phyloP scores from a whole-genome alignment of 2,329 filamentous ascomycete genomes.

The Exophiala sideris region DNA sequence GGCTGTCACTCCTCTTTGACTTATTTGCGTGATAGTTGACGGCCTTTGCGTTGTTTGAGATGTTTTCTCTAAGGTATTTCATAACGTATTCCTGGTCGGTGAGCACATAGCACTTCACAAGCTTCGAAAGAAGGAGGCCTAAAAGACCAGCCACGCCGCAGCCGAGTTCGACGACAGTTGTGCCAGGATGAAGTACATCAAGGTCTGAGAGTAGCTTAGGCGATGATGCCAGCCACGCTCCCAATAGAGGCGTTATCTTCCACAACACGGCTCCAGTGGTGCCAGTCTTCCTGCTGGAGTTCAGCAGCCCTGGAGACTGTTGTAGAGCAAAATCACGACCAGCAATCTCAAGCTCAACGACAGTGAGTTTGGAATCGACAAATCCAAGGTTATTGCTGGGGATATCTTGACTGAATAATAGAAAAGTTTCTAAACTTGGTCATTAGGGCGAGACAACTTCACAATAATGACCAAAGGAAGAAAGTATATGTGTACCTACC shows the following conservation, averaged over 20 bases:
- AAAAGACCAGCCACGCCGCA: conserved; percentile 82
- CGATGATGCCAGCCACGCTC: conserved; percentile 68
- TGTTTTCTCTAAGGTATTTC: conserved; percentile 71
- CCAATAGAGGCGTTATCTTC: conserved; percentile 82
- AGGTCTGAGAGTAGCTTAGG: conserved; percentile 61
- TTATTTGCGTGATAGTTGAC: background rate
- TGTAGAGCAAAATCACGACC: conserved; percentile 70
- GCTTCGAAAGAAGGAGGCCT: conserved; percentile 63
- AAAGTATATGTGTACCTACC: conserved; percentile 40
- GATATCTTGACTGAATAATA: conserved; percentile 74
- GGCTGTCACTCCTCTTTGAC: conserved; percentile 17
- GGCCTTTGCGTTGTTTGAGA: conserved; percentile 46
- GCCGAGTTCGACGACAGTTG: conserved; percentile 75
- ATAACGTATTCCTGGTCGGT: conserved; percentile 88
- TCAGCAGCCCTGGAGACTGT: conserved; percentile 79
- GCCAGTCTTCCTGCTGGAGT: conserved; percentile 67
- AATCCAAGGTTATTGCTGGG: conserved; percentile 80
- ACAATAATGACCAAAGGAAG: background rate
- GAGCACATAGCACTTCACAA: conserved; percentile 63
- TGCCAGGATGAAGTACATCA: conserved; percentile 52
- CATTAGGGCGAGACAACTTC: conserved; percentile 7
- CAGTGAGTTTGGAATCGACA: conserved; percentile 66
- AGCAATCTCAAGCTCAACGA: conserved; percentile 65
- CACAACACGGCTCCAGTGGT: conserved; percentile 86
- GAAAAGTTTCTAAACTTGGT: conserved; percentile 68